Evolutionary conservation across 192 early-diverging fungal species (phyloP).

Genomic region (Coemansia sp.): DNA sequence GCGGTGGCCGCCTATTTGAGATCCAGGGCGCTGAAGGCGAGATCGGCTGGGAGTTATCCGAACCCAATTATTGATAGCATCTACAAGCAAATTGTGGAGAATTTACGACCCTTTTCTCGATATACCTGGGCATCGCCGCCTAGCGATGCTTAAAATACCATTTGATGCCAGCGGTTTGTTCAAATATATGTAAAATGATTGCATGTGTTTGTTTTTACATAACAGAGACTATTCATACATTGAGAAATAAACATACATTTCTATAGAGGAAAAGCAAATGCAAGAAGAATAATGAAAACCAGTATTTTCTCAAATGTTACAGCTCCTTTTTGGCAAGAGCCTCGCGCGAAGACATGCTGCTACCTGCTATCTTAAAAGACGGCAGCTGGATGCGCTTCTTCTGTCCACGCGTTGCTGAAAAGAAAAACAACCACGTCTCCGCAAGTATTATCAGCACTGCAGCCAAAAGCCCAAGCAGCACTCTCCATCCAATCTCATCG

Average conservation of each 20-base stretch:
- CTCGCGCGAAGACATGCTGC: neutral
- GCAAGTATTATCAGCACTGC: conserved; percentile 29
- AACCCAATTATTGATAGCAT: conserved; percentile 13
- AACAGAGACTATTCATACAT: too few relatives aligned
- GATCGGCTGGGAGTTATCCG: conserved; percentile 13
- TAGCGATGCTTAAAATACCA: conserved; percentile 19
- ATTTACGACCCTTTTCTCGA: conserved; percentile 32
- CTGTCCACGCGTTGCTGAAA: conserved; percentile 39
- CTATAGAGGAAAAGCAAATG: neutral
- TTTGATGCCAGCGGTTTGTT: too few relatives aligned
- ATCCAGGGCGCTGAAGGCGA: conserved; percentile 12
- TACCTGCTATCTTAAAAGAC: neutral
- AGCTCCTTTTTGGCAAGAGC: neutral
- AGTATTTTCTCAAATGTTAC: too few relatives aligned
- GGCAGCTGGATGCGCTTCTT: conserved; percentile 25
- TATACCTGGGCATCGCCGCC: conserved; percentile 54
- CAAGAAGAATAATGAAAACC: neutral
- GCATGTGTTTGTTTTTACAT: too few relatives aligned
- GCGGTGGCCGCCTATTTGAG: conserved; percentile 26
- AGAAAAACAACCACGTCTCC: conserved; percentile 43
- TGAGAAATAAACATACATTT: too few relatives aligned
- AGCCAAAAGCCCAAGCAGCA: conserved; percentile 36
- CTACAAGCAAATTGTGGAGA: conserved; percentile 16
- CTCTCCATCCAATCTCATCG: conserved; percentile 40
- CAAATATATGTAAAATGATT: too few relatives aligned